A percentile compares a stretch with the other conserved stretches of the same genome.
phyloP scores from a whole-genome alignment of 768 basidiomycete species.

The Suillus placidus region DNA sequence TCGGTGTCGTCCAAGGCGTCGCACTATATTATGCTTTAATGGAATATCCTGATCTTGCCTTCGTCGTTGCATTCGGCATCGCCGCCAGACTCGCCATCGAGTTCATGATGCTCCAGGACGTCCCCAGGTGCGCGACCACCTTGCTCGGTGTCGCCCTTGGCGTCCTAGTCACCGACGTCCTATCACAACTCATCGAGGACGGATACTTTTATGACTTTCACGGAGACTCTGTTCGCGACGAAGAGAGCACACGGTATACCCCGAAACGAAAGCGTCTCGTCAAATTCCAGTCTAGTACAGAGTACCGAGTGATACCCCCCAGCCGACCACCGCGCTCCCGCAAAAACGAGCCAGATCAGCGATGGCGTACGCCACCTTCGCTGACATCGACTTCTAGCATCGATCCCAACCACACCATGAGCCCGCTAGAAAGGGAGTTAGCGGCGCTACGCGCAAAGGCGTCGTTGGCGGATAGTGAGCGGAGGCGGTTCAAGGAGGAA shows the following conservation, averaged over 20 bases:
- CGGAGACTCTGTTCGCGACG: slow-evolving; percentile 21
- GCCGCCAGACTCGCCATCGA: slow-evolving; percentile 66
- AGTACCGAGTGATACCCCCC: slow-evolving; percentile 27
- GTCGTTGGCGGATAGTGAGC: slow-evolving; percentile 80
- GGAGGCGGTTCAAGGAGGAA: slow-evolving; percentile 82
- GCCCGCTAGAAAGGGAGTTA: slow-evolving; percentile 74
- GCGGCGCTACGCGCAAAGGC: slow-evolving; percentile 75
- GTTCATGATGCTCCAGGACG: slow-evolving; percentile 57
- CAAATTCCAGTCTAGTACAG: slow-evolving; percentile 48
- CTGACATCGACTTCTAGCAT: slow-evolving; percentile 69
- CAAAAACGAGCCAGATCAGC: slow-evolving; percentile 31
- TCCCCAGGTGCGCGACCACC: slow-evolving; percentile 56
- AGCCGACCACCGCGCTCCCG: slow-evolving; percentile 29
- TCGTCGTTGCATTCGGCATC: slow-evolving; percentile 60
- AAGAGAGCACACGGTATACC: slow-evolving; percentile 26
- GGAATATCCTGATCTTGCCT: slow-evolving; percentile 53
- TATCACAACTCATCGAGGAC: slow-evolving; percentile 66
- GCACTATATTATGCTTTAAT: slow-evolving; percentile 68
- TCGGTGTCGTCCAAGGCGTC: slow-evolving; percentile 77
- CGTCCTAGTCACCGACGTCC: slow-evolving; percentile 69
- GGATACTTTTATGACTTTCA: slow-evolving; percentile 37
- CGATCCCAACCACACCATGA: slow-evolving; percentile 58
- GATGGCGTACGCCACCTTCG: slow-evolving; percentile 50
- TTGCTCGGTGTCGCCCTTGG: slow-evolving; percentile 71
- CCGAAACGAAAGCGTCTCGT: slow-evolving; percentile 43